phyloP scores from a whole-genome alignment of 2,329 filamentous ascomycete genomes.

The Penicillium janthinellum region DNA sequence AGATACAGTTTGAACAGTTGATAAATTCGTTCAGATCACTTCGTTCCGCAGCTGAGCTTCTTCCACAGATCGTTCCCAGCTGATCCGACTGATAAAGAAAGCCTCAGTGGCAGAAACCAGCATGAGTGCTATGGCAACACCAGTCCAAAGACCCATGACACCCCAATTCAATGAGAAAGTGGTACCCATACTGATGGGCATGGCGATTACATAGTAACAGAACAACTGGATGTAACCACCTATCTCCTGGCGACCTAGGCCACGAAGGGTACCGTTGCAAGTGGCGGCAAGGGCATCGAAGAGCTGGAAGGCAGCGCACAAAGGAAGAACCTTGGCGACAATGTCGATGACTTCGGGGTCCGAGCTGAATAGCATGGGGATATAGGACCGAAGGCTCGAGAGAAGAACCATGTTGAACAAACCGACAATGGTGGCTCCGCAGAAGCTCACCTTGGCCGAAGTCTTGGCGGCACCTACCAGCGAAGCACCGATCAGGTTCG shows the following conservation, averaged over 20 bases:
- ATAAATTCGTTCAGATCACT: conserved; percentile 11
- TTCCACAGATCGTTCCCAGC: conserved; percentile 62
- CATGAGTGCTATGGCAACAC: conserved; percentile 70
- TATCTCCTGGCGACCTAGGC: conserved; percentile 84
- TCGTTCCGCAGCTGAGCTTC: conserved; percentile 61
- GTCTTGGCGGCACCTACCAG: conserved; percentile 78
- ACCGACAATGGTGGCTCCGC: conserved; percentile 69
- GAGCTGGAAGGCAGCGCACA: conserved; percentile 86
- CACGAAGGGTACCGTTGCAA: conserved; percentile 82
- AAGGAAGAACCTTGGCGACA: conserved; percentile 70
- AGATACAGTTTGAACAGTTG: neutral
- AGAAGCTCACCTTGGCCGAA: conserved; percentile 75
- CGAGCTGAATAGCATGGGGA: conserved; percentile 77
- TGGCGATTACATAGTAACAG: conserved; percentile 81
- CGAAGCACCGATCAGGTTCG: conserved; percentile 87
- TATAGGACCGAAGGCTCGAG: conserved; percentile 66
- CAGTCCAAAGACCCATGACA: conserved; percentile 78
- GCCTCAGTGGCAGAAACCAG: conserved; percentile 59
- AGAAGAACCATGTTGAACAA: conserved; percentile 75
- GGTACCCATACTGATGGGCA: conserved; percentile 79
- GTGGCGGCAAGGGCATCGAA: conserved; percentile 80
- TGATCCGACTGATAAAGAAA: conserved; percentile 57
- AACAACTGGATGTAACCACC: conserved; percentile 87
- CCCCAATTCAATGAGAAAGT: conserved; percentile 78
- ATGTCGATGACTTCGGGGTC: conserved; percentile 69